Evolutionary conservation across 306 rosid species (phyloP), one percentile per base, ranked within the genome.

Genomic region (Dryas drummondii): DNA sequence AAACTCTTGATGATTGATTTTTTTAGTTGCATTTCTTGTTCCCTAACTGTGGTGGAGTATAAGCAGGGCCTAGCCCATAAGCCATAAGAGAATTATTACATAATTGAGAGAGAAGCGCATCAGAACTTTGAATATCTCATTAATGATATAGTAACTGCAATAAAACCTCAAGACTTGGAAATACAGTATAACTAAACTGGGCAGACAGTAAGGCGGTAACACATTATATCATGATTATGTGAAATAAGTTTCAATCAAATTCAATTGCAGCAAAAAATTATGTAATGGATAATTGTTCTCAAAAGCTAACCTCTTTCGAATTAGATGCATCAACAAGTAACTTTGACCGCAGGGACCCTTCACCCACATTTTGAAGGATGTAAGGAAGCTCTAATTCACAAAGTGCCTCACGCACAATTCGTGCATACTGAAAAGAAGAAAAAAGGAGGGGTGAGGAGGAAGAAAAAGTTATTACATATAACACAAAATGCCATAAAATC

Each of bases 351-450:
- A 1, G 15, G 46, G 98, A 93, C 44, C 98, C 97, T 84, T 88
- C 84, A 66, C 98, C 98, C 37, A 91, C 96, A 63, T 87, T 93
- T 67, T 91, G 97, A 58, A 93, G 91, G 79, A 88, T 78, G 87
- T 91, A 93, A 50, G 96, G 96, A 79, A 93, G 93, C 85, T 93
- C 98, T 86, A 93, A 82, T 74, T 93, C 98, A 26, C 98, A 93
- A n/a, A 93, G 84, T 47, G 98, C 98, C 81, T 93, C 97, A 9
- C 97, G 98, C 53, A 93, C 97, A 79, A 91, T 82, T 77, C 98
- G 77, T 47, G 98, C 93, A 81, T 81, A 80, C 98, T 93, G 76
- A 55, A 74, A 78, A 75, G 71, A 53, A 61, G 15, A 50, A 3
- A 49, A 13, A 53, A 42, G 1, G 1, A 10, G 26, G 17, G 61